Evolutionary conservation across 331 rosid species (phyloP).

Genomic region (Malus hybrid): DNA sequence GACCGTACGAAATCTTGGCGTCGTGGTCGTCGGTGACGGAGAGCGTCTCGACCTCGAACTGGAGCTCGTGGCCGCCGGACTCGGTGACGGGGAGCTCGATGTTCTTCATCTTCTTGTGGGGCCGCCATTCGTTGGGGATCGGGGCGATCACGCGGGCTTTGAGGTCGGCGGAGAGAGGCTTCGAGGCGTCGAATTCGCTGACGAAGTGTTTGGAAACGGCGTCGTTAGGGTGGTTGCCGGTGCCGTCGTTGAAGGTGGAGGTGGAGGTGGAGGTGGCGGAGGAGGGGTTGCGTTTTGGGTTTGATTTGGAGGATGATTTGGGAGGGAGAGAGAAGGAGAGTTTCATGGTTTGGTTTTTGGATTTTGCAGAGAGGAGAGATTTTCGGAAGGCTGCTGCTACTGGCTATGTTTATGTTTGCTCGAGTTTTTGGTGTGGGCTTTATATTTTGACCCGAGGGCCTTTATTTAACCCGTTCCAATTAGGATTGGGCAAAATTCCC

Average conservation of each 20-base stretch:
- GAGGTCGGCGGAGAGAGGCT: conserved; percentile 16
- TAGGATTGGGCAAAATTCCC: background rate
- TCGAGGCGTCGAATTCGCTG: conserved; percentile 48
- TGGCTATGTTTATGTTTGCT: background rate
- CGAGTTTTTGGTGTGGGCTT: background rate
- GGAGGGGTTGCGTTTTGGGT: conserved; percentile 19
- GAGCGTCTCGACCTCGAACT: conserved; percentile 25
- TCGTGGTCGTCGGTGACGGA: conserved; percentile 1
- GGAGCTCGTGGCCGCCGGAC: background rate
- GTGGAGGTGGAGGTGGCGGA: conserved; percentile 14
- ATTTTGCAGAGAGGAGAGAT: background rate
- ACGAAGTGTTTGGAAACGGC: conserved; percentile 18
- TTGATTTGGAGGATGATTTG: conserved; percentile 38
- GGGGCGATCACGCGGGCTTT: conserved; percentile 35
- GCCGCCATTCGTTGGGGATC: conserved; percentile 45
- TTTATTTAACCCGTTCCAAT: background rate
- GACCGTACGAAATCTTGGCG: conserved; percentile 55
- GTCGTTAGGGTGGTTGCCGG: background rate
- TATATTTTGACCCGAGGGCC: background rate
- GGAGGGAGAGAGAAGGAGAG: conserved; percentile 49
- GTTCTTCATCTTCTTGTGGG: conserved; percentile 41
- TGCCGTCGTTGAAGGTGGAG: conserved; percentile 11
- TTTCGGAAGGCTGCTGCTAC: background rate
- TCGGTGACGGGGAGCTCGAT: conserved; percentile 48
- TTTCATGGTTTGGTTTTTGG: conserved; percentile 22